Evolutionary conservation across 2,329 filamentous ascomycete species (phyloP).

Genomic region (Neocatenulostroma microsporum): DNA sequence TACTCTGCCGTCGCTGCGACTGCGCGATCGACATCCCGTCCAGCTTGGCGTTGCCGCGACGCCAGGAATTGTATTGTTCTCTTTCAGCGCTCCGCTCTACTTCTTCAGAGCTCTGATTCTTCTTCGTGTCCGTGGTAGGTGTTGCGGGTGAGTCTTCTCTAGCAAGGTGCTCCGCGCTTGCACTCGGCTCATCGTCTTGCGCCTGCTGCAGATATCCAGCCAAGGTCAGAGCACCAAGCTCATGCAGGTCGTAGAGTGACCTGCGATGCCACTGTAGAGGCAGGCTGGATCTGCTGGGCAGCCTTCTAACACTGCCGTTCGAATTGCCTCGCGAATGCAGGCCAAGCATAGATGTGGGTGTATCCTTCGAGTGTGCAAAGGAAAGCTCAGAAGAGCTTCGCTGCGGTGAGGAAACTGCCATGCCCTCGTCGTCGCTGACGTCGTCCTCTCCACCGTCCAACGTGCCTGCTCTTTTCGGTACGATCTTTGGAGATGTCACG

Average conservation of each 20-base stretch:
- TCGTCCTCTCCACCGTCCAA: too few relatives aligned
- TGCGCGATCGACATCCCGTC: slow-evolving; percentile 31
- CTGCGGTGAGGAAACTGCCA: slow-evolving; percentile 5
- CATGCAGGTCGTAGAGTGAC: slow-evolving; percentile 26
- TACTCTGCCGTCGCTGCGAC: slow-evolving; percentile 26
- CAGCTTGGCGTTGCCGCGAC: slow-evolving; percentile 40
- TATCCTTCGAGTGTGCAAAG: slow-evolving; percentile 10
- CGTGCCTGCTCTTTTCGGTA: slow-evolving; percentile 3
- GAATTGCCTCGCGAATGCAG: not conserved
- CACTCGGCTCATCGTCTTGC: not conserved
- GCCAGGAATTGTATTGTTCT: slow-evolving; percentile 42
- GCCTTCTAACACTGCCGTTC: slow-evolving; percentile 2
- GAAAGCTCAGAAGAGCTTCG: not conserved
- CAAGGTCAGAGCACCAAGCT: slow-evolving; percentile 12
- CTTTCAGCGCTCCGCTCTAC: slow-evolving; percentile 33
- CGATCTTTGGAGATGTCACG: slow-evolving; percentile 25
- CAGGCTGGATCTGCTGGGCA: slow-evolving; percentile 14
- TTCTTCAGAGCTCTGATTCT: slow-evolving; percentile 11
- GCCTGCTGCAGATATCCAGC: slow-evolving; percentile 5
- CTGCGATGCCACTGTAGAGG: slow-evolving; percentile 23
- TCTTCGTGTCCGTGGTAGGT: slow-evolving; percentile 11
- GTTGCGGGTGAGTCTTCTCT: slow-evolving; percentile 13
- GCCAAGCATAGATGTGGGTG: slow-evolving; percentile 3
- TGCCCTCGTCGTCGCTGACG: slow-evolving; percentile 9
- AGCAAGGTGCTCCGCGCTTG: not conserved